Percentiles rank a stretch among this genome's conserved stretches.
phyloP scores from a whole-genome alignment of 768 basidiomycete species.

The Serendipita sp. region DNA sequence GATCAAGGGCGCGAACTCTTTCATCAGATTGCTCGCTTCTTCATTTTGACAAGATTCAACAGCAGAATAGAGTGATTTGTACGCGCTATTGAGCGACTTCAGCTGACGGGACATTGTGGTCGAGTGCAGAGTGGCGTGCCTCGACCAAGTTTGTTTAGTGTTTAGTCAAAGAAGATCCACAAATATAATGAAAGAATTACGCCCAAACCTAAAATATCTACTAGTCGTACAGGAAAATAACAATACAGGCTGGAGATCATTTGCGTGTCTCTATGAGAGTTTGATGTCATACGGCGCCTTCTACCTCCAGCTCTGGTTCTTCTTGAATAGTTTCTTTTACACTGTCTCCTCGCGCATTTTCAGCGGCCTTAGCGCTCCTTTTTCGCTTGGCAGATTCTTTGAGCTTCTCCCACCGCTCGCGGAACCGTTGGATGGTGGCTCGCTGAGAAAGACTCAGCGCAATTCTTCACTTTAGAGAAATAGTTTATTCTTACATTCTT shows the following conservation, averaged over 20 bases:
- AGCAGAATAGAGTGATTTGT: too few relatives aligned
- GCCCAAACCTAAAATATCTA: too few relatives aligned
- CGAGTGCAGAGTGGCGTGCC: too few relatives aligned
- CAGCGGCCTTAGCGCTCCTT: conserved; percentile 53
- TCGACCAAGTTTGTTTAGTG: too few relatives aligned
- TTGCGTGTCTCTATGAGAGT: too few relatives aligned
- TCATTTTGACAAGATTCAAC: neutral
- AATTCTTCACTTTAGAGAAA: neutral
- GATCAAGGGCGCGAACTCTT: neutral
- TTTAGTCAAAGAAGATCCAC: too few relatives aligned
- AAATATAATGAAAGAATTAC: too few relatives aligned
- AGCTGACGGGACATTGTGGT: too few relatives aligned
- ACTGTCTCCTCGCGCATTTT: conserved; percentile 29
- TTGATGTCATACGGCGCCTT: neutral
- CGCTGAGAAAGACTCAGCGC: conserved; percentile 30
- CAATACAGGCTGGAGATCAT: too few relatives aligned
- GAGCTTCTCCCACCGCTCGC: conserved; percentile 77
- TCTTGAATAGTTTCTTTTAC: conserved; percentile 55
- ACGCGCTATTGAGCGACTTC: too few relatives aligned
- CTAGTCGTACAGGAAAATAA: too few relatives aligned
- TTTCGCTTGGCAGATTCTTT: conserved; percentile 79
- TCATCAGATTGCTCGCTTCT: neutral
- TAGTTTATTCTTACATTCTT: conserved; percentile 45
- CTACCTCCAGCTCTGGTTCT: conserved; percentile 40
- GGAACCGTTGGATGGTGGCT: conserved; percentile 66